Percentiles rank a stretch among this genome's conserved stretches.
phyloP scores from a whole-genome alignment of 1,284 basidiomycete genomes.

The Afroboletus lepidellus region DNA sequence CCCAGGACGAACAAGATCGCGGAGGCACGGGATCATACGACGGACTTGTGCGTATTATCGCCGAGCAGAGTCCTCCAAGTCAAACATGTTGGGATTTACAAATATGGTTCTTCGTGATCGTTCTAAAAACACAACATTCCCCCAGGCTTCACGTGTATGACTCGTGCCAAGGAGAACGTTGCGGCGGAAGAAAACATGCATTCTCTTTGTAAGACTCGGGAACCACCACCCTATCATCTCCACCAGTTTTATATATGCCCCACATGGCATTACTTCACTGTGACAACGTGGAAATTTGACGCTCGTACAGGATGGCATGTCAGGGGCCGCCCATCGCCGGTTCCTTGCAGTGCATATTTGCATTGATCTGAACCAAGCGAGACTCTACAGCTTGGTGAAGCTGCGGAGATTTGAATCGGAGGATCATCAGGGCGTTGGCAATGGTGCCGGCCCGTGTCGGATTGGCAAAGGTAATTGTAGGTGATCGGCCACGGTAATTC shows the following conservation, averaged over 20 bases:
- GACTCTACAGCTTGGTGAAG: slow-evolving; percentile 30
- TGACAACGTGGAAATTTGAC: slow-evolving; percentile 2
- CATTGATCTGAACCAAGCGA: background rate
- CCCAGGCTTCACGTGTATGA: background rate
- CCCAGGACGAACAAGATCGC: background rate
- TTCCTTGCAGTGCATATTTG: background rate
- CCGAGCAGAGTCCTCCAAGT: background rate
- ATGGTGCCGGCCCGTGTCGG: background rate
- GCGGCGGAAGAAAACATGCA: background rate
- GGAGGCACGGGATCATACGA: background rate
- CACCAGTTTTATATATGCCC: background rate
- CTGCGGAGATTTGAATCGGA: slow-evolving; percentile 10
- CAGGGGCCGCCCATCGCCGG: slow-evolving; percentile 1
- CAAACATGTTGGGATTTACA: background rate
- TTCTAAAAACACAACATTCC: background rate
- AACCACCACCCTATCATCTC: background rate
- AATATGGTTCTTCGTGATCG: background rate
- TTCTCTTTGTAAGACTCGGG: background rate
- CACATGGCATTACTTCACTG: background rate
- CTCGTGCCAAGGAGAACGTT: background rate
- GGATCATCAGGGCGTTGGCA: background rate
- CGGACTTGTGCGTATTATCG: background rate
- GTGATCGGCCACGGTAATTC: slow-evolving; percentile 5
- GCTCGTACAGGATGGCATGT: slow-evolving; percentile 31
- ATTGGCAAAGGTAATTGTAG: slow-evolving; percentile 2